phyloP scores from a whole-genome alignment of 2,329 filamentous ascomycete genomes.

The Diaporthe amygdali region DNA sequence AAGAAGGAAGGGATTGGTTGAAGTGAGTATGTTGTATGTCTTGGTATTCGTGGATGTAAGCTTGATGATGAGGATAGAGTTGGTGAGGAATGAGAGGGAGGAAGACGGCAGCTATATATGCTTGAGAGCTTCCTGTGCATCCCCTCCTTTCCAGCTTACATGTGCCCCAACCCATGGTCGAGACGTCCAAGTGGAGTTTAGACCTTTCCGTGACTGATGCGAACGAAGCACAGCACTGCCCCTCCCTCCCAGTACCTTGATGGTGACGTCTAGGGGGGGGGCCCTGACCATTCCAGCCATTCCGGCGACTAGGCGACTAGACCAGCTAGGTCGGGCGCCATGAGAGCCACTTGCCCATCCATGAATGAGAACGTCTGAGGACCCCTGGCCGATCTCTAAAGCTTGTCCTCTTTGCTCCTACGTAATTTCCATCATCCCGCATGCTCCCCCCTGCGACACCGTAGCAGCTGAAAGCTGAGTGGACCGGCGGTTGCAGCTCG shows the following conservation, averaged over 20 bases:
- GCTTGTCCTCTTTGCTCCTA: constrained; percentile 4
- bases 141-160: not conserved
- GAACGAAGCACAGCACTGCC: constrained; percentile 17
- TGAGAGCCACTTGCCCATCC: constrained; percentile 5
- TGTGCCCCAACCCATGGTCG: constrained; percentile 11
- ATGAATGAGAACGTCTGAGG: not conserved
- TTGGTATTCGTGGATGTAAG: not conserved
- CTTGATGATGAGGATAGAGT: constrained; percentile 4
- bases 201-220: not conserved
- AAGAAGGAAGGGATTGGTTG: not conserved
- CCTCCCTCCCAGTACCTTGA: constrained; percentile 13
- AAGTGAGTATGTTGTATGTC: not conserved
- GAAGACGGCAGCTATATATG: constrained; percentile 24
- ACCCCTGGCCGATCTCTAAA: constrained; percentile 15
- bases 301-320: not conserved
- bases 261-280: constrained; percentile 17
- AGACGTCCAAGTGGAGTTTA: constrained; percentile 20
- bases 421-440: constrained; percentile 17
- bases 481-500: constrained; percentile 20
- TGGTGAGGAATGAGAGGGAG: not conserved
- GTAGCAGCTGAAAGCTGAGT: constrained; percentile 17
- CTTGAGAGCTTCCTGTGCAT: not conserved
- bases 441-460: not conserved
- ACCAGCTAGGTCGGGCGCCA: not conserved
- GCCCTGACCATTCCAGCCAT: constrained; percentile 7